These are phyloP conservation scores for Karstenula rhodostoma DNA, from an alignment of 2,329 filamentous ascomycete genomes.

Conservation along the genomic window DNA sequence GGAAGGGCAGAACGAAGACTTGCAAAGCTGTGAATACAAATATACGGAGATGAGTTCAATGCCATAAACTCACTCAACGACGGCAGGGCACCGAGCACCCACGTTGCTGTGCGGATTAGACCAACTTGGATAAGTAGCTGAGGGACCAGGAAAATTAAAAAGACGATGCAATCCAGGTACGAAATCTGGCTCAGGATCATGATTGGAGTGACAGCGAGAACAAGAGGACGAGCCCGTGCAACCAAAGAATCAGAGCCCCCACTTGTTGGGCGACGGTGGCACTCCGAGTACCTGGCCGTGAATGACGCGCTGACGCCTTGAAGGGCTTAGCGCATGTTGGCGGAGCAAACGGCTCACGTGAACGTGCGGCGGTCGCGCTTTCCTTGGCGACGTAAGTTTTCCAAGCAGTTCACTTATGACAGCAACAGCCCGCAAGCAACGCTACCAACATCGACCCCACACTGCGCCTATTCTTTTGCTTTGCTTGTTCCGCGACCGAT, in stretches of 20 bases:
- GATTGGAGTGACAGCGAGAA: conserved; percentile 15
- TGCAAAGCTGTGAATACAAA: conserved; percentile 41
- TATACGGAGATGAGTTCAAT: conserved; percentile 10
- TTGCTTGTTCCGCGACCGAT: neutral
- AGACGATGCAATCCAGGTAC: conserved; percentile 77
- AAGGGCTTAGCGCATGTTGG: conserved; percentile 24
- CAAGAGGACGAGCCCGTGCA: neutral
- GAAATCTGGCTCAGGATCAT: conserved; percentile 81
- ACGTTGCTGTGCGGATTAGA: conserved; percentile 64
- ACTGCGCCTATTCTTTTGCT: neutral
- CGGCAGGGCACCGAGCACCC: conserved; percentile 69
- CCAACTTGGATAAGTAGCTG: conserved; percentile 76
- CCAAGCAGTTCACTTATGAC: neutral
- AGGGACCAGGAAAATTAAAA: conserved; percentile 73
- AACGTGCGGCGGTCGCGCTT: conserved; percentile 1
- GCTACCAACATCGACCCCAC: neutral
- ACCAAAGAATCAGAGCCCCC: neutral
- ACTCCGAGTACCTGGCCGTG: neutral
- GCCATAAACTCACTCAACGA: conserved; percentile 67
- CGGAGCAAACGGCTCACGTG: neutral
- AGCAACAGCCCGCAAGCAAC: neutral
- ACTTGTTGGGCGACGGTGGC: conserved; percentile 5
- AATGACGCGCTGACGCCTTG: conserved; percentile 34
- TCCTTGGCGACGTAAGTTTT: conserved; percentile 15
- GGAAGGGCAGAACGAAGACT: conserved; percentile 67